Percentiles rank a stretch among this genome's conserved stretches.
These are phyloP conservation scores for Saccharomyces mikatae DNA, from an alignment of 805 yeast genomes.

Conservation along the genomic window DNA sequence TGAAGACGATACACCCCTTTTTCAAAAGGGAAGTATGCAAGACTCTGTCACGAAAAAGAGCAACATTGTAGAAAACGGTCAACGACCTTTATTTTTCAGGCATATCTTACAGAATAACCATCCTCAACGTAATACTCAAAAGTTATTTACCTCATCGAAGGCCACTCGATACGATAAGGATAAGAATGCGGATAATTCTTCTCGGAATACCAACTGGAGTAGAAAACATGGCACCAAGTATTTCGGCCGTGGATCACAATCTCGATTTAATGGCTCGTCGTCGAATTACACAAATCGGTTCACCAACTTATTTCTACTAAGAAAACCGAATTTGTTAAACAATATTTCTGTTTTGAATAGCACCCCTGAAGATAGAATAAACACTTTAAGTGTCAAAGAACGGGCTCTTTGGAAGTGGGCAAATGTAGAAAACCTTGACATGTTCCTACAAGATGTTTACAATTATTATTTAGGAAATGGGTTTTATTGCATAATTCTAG, in stretches of 20 bases:
- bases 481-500: constrained; percentile 62
- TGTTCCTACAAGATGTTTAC: constrained; percentile 75
- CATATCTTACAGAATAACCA: neutral
- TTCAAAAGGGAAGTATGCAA: neutral
- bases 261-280: neutral
- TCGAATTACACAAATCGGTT: neutral
- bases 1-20: constrained; percentile 9
- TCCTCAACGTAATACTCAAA: neutral
- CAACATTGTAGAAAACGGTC: neutral
- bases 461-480: constrained; percentile 83
- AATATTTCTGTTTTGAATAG: constrained; percentile 21
- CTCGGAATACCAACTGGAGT: neutral
- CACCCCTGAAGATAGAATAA: constrained; percentile 26
- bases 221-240: neutral
- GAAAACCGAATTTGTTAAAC: constrained; percentile 19
- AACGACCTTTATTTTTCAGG: neutral
- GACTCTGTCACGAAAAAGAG: neutral
- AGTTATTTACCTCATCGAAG: neutral
- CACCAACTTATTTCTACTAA: constrained; percentile 4
- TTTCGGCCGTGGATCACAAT: neutral
- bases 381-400: constrained; percentile 53
- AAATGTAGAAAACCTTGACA: constrained; percentile 84
- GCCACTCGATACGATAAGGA: neutral
- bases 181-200: neutral
- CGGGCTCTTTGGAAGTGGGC: constrained; percentile 95